These are phyloP conservation scores for Leccinum obscurum DNA, from an alignment of 768 basidiomycete species.

Conservation along the genomic window DNA sequence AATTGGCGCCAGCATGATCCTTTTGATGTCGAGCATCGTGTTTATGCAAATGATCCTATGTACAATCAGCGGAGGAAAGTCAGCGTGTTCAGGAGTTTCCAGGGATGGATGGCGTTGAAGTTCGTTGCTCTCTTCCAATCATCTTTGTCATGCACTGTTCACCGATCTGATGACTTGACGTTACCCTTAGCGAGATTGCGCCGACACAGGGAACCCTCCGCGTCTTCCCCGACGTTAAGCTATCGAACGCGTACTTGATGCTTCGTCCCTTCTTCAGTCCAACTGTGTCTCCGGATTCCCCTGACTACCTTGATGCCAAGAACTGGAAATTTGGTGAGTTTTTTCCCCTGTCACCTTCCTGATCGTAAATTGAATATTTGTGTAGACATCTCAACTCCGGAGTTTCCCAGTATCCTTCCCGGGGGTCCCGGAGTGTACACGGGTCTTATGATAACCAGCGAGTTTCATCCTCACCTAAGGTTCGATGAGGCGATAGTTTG, in stretches of 20 bases:
- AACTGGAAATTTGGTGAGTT: constrained; percentile 53
- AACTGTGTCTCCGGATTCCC: constrained; percentile 38
- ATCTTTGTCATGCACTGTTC: background rate
- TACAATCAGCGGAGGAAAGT: constrained; percentile 44
- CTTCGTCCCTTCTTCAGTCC: constrained; percentile 64
- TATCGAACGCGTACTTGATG: constrained; percentile 51
- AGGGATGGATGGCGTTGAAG: constrained; percentile 76
- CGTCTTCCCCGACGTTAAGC: constrained; percentile 61
- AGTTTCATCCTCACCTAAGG: too few species aligned
- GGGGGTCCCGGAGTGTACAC: too few species aligned
- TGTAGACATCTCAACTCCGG: constrained; percentile 45
- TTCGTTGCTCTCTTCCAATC: constrained; percentile 24
- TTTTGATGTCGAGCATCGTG: too few species aligned
- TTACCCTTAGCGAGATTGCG: constrained; percentile 51
- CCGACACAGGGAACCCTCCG: constrained; percentile 52
- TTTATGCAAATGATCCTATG: too few species aligned
- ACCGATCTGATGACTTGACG: background rate
- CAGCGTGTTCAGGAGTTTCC: constrained; percentile 62
- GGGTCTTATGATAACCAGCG: too few species aligned
- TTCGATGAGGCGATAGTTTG: too few species aligned
- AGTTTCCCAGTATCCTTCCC: constrained; percentile 32
- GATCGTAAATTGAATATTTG: constrained; percentile 11
- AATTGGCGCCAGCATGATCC: too few species aligned
- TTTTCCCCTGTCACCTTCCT: constrained; percentile 20
- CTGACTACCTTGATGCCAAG: constrained; percentile 44